phyloP scores from a whole-genome alignment of 1,284 basidiomycete species.

The Fomitopsis betulina region DNA sequence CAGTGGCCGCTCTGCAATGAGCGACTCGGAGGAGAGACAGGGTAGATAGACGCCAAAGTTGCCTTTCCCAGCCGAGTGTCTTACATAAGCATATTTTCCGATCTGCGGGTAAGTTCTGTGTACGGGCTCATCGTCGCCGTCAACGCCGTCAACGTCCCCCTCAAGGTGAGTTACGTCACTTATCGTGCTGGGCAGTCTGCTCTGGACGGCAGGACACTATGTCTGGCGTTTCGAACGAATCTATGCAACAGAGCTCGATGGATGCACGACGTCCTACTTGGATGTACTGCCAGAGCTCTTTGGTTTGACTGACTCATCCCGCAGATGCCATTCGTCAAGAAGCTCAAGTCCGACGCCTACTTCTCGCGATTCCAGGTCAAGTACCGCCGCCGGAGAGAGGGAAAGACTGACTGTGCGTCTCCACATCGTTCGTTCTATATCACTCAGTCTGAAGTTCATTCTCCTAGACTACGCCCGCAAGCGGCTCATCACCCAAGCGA shows the following conservation, averaged over 20 bases:
- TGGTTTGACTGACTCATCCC: slow-evolving; percentile 12
- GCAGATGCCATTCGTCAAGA: slow-evolving; percentile 88
- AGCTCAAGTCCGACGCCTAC: slow-evolving; percentile 88
- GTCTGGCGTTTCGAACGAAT: neutral
- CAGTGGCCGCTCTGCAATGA: neutral
- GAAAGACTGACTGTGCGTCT: slow-evolving; percentile 93
- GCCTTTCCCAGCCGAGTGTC: neutral
- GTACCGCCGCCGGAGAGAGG: slow-evolving; percentile 93
- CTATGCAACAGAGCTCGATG: slow-evolving; percentile 13
- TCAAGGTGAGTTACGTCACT: slow-evolving; percentile 48
- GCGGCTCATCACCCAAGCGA: slow-evolving; percentile 94
- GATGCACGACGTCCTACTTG: slow-evolving; percentile 22
- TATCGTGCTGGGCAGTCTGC: neutral
- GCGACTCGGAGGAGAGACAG: neutral
- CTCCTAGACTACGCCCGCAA: slow-evolving; percentile 90
- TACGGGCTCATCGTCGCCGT: slow-evolving; percentile 13
- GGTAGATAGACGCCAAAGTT: neutral
- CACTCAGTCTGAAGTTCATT: neutral
- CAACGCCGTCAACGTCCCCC: slow-evolving; percentile 23
- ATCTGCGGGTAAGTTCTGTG: neutral
- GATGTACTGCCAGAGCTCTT: slow-evolving; percentile 27
- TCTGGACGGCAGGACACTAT: neutral
- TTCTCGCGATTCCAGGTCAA: slow-evolving; percentile 98
- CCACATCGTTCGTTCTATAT: neutral
- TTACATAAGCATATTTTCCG: slow-evolving; percentile 7